Evolutionary conservation across 805 yeast genomes (phyloP).

Genomic region (Clavispora fructus): DNA sequence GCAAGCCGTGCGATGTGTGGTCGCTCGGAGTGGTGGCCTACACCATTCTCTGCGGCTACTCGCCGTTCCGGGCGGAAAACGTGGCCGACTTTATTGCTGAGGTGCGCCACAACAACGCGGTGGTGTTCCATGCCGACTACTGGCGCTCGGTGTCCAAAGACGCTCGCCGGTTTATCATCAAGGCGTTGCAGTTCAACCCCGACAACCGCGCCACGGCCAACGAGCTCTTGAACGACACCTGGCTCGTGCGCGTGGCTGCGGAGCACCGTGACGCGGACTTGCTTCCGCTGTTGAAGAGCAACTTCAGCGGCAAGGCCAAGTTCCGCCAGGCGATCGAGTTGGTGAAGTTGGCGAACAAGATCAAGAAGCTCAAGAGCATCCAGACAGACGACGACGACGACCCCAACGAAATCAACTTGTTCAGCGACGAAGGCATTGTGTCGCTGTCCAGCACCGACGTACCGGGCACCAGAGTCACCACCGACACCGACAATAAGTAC

Average conservation of each 20-base stretch:
- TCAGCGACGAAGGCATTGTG: conserved; percentile 27
- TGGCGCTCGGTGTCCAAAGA: conserved; percentile 78
- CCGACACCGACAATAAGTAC: conserved; percentile 5
- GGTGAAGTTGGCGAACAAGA: conserved; percentile 74
- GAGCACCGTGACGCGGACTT: conserved; percentile 57
- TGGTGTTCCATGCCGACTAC: conserved; percentile 80
- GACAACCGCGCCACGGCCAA: conserved; percentile 62
- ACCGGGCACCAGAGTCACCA: conserved; percentile 1
- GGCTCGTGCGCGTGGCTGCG: conserved; percentile 54
- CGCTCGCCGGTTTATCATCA: conserved; percentile 73
- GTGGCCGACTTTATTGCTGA: conserved; percentile 78
- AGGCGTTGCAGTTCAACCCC: conserved; percentile 67
- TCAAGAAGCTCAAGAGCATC: conserved; percentile 60
- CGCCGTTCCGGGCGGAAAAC: conserved; percentile 84
- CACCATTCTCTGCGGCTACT: conserved; percentile 85
- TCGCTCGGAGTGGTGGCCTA: conserved; percentile 89
- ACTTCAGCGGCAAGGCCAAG: conserved; percentile 78
- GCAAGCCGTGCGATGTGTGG: conserved; percentile 96
- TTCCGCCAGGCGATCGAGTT: conserved; percentile 82
- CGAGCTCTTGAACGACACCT: conserved; percentile 62
- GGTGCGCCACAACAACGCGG: conserved; percentile 65
- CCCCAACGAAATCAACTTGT: conserved; percentile 41
- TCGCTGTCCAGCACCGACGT: conserved; percentile 6
- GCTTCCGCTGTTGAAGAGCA: conserved; percentile 73
- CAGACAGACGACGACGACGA: conserved; percentile 56